Evolutionary conservation across 768 basidiomycete genomes (phyloP).

Genomic region (Sistotremastrum suecicum): DNA sequence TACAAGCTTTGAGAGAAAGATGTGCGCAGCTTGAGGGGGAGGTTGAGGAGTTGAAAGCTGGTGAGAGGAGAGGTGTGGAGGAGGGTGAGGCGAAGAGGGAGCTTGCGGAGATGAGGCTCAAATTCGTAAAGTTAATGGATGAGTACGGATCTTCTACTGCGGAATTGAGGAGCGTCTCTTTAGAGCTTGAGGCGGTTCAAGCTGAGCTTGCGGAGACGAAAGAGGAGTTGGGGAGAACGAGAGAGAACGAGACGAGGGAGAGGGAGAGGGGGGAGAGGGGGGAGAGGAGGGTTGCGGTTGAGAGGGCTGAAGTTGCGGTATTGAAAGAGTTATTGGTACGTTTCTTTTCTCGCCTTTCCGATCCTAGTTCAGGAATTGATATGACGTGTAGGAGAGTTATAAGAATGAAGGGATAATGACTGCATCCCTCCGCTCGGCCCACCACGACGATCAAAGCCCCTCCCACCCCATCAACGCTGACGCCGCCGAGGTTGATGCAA

Average conservation of each 20-base stretch:
- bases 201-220: no score
- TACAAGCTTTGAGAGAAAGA: slow-evolving; percentile 42
- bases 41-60: slow-evolving; percentile 25
- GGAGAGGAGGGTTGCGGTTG: slow-evolving; percentile 26
- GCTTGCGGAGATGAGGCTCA: slow-evolving; percentile 44
- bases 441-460: slow-evolving; percentile 21
- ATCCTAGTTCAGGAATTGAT: no score
- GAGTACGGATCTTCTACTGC: slow-evolving; percentile 45
- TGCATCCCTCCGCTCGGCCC: not conserved
- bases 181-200: slow-evolving; percentile 20
- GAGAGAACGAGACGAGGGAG: slow-evolving; percentile 18
- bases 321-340: slow-evolving; percentile 52
- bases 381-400: slow-evolving; percentile 58
- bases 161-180: slow-evolving; percentile 39
- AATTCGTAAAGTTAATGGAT: slow-evolving; percentile 50
- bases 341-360: no score
- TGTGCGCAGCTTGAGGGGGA: slow-evolving; percentile 49
- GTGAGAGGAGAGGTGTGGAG: slow-evolving; percentile 38
- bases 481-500: slow-evolving; percentile 13
- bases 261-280: slow-evolving; percentile 21
- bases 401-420: slow-evolving; percentile 35
- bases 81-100: slow-evolving; percentile 33
- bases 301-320: slow-evolving; percentile 53
- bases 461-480: slow-evolving; percentile 29
- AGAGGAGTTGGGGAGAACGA: slow-evolving; percentile 16